A percentile compares a stretch with the other conserved stretches of the same genome.
Conservation (phyloP, 2,329 filamentous ascomycete genomes). For the Sclerotinia glacialis region DNA sequence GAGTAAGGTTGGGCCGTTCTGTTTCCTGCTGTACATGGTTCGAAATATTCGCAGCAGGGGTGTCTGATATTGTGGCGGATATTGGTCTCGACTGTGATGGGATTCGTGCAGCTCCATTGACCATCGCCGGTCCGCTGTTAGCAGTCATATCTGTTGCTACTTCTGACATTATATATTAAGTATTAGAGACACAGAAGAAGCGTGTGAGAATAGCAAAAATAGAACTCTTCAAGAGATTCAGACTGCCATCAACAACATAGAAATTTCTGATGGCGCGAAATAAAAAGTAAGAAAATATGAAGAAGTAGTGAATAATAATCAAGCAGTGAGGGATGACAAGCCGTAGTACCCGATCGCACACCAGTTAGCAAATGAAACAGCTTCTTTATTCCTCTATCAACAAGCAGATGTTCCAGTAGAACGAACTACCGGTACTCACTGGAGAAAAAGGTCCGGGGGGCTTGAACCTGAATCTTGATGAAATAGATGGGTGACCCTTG, state of each 20-base stretch:
- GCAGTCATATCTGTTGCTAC: constrained; percentile 7
- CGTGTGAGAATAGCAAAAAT: not conserved
- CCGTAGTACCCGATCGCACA: not conserved
- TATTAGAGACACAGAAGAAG: constrained; percentile 2
- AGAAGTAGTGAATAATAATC: not conserved
- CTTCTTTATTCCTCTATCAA: not conserved
- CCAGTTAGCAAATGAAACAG: not conserved
- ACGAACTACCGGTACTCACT: not conserved
- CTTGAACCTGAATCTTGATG: not conserved
- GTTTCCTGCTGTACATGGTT: not conserved
- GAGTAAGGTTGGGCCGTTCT: constrained; percentile 8
- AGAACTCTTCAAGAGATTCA: not conserved
- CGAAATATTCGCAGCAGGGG: not conserved
- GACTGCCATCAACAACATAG: not conserved
- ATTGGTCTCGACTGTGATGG: not conserved
- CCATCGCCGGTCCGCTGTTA: not conserved
- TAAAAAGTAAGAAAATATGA: not conserved
- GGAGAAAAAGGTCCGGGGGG: constrained; percentile 2
- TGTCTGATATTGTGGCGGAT: not conserved
- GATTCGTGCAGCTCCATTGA: not conserved
- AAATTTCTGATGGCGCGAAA: not conserved
- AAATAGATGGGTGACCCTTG: not conserved
- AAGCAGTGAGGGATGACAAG: not conserved
- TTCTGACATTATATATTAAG: constrained; percentile 1
- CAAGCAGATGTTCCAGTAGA: not conserved